phyloP scores from a whole-genome alignment of 2,329 filamentous ascomycete species.

The Xenosphaeropsis pyriputrescens region DNA sequence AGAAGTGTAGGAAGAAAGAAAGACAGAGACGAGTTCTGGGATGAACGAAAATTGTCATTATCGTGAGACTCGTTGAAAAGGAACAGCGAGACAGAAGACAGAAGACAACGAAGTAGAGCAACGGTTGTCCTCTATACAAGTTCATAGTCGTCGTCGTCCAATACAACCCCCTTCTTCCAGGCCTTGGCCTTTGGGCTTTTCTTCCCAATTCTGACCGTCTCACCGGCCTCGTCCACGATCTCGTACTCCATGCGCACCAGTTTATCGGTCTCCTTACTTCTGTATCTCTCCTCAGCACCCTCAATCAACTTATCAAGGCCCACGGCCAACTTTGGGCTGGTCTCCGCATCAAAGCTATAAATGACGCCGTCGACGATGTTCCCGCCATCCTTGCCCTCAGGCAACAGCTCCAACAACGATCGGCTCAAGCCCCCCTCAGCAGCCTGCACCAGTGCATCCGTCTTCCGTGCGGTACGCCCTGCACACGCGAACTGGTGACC shows the following conservation, averaged over 20 bases:
- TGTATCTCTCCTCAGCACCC: conserved; percentile 16
- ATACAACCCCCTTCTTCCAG: conserved; percentile 3
- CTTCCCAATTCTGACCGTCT: conserved; percentile 13
- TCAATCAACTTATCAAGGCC: conserved; percentile 16
- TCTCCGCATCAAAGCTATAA: conserved; percentile 15
- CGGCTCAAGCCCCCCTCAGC: too few relatives aligned
- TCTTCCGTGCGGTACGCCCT: not conserved
- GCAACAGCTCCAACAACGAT: conserved; percentile 4
- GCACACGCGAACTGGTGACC: not conserved
- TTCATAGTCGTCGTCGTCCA: conserved; percentile 17
- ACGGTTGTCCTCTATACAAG: conserved; percentile 10
- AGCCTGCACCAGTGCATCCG: not conserved
- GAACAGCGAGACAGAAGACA: too few relatives aligned
- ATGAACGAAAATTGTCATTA: too few relatives aligned
- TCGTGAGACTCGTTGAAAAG: too few relatives aligned
- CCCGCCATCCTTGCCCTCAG: conserved; percentile 7
- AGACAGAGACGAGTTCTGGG: too few relatives aligned
- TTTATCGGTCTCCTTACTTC: conserved; percentile 16
- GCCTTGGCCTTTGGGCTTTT: conserved; percentile 14
- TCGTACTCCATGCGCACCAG: conserved; percentile 18
- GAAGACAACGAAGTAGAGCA: too few relatives aligned
- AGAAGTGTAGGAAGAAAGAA: too few relatives aligned
- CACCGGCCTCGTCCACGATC: conserved; percentile 17
- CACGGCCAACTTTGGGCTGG: conserved; percentile 9
- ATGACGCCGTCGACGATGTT: conserved; percentile 4